Evolutionary conservation across 116 monocot genomes (phyloP).

Genomic region (Phalaenopsis hybrid): DNA sequence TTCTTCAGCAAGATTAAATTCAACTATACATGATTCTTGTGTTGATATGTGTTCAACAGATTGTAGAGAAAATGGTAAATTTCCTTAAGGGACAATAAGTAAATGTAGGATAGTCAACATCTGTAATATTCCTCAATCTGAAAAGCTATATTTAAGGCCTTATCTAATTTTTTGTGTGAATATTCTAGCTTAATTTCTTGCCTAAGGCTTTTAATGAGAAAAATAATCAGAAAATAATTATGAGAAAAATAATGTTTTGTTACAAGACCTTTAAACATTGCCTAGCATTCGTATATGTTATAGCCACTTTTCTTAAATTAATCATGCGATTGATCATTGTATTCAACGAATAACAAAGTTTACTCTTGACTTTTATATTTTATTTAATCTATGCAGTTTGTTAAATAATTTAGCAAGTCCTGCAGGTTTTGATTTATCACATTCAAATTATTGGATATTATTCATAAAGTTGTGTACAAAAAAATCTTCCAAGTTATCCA

Average conservation of each 20-base stretch:
- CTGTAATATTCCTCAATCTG: no score
- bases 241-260: no score
- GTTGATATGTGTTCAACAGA: slow-evolving; percentile 7
- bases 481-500: background rate
- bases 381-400: background rate
- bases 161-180: no score
- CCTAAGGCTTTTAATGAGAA: no score
- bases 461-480: background rate
- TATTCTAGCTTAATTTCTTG: no score
- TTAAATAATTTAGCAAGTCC: background rate
- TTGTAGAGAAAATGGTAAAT: no score
- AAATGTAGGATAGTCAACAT: no score
- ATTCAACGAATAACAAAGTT: background rate
- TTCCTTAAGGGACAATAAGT: no score
- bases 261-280: background rate
- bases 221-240: no score
- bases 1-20: background rate
- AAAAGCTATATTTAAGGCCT: no score
- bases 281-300: background rate
- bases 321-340: background rate
- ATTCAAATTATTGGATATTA: background rate
- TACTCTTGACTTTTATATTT: background rate
- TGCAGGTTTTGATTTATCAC: background rate
- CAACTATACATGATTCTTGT: background rate
- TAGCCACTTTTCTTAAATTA: background rate